Conservation (phyloP, 352 stramenopile species). For the Phytophthora aleatoria region DNA sequence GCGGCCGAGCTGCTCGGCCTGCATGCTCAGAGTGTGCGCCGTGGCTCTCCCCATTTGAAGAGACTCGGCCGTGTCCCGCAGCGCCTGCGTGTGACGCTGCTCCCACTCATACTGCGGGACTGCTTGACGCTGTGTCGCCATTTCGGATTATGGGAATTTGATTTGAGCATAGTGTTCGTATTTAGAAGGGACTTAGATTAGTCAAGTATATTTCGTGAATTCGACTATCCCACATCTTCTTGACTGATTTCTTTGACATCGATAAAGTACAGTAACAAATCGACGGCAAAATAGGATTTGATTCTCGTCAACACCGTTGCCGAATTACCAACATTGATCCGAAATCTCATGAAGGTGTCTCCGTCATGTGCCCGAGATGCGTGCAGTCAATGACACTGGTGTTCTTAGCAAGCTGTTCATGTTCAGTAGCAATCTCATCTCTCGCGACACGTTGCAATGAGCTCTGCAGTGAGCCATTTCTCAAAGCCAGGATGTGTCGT, state of each 20-base stretch:
- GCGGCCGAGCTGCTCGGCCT: slow-evolving; percentile 65
- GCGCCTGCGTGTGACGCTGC: slow-evolving; percentile 54
- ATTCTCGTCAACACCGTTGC: too few species aligned
- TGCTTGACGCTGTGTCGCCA: slow-evolving; percentile 1
- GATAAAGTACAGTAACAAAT: too few species aligned
- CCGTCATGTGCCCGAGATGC: background rate
- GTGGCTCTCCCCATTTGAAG: slow-evolving; percentile 55
- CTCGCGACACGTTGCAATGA: background rate
- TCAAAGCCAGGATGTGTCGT: slow-evolving; percentile 27
- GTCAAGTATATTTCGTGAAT: background rate
- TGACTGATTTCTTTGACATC: too few species aligned
- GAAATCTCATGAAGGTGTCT: background rate
- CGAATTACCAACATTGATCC: too few species aligned
- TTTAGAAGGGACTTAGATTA: background rate
- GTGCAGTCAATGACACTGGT: slow-evolving; percentile 26
- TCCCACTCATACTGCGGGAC: slow-evolving; percentile 23
- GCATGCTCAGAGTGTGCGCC: slow-evolving; percentile 67
- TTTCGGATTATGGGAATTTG: background rate
- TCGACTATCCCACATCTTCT: background rate
- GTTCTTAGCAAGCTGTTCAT: slow-evolving; percentile 15
- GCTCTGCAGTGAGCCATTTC: slow-evolving; percentile 30
- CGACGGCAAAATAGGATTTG: too few species aligned
- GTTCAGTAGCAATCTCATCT: background rate
- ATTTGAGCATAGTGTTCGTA: background rate
- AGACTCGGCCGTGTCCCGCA: slow-evolving; percentile 56